Evolutionary conservation across 2,329 filamentous ascomycete genomes (phyloP), one percentile per base, ranked within the genome.

Genomic region (Fusarium succisae): DNA sequence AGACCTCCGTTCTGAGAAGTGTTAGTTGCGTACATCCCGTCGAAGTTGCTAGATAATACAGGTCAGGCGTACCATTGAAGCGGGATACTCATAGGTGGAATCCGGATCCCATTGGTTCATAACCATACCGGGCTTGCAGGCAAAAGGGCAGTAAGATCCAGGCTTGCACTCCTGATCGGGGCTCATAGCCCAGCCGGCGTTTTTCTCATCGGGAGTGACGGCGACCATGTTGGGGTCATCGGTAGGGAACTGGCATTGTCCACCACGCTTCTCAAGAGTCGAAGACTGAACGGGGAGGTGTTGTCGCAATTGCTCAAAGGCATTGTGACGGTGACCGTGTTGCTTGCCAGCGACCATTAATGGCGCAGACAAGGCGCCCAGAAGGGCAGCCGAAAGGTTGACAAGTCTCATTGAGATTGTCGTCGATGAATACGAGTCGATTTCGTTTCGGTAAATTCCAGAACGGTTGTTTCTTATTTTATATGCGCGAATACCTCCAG

Each of bases 121-220:
- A 35, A 95, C 89, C 84, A 94, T 89, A 67, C 93, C 93, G 1
- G 93, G 81, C 67, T 91, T 92, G 81, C 93, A 95, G 60, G 93
- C 93, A 80, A 93, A 91, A 4, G 93, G 93, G 79, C 93, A 95
- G 82, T 92, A 95, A 74, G 81, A 88, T 66, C 90, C 92, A 9
- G 90, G 87, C 66, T 84, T 85, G 81, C 93, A 95, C 61, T 88
- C 81, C 80, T 93, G 89, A 81, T 95, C 91, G 8, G 93, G 93
- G 77, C 91, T 93, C 89, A 95, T 91, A 47, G 93, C 93, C 91
- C 93, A 96, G 70, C 93, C 93, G 56, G 86, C 91, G 83, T 96
- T 96, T 80, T 84, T 79, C 48, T 81, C 80, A 59, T 84, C 84
- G 9, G 92, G 92, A 15, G 92, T 93, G 59, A 96, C 87, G 20